Base-by-base conservation (phyloP, 257 asterid species). In the Solanum sejunctum region DNA sequence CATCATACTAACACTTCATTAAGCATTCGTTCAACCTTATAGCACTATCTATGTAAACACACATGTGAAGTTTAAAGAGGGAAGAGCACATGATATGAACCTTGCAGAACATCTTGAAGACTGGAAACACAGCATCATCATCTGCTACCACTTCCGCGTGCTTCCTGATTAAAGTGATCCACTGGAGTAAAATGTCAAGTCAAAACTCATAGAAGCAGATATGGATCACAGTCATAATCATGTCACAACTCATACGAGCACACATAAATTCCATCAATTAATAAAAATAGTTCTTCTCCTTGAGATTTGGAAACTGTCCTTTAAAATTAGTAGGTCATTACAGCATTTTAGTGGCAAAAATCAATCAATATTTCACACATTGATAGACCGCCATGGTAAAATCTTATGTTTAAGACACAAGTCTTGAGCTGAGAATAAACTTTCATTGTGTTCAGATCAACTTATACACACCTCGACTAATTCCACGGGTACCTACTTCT, bases 41-140 rank as follows among this genome's bases (percentile, higher is more conserved):
- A 45, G 81, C 26, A 73, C 1, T 21, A 21, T 21, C 21, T 20
- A 47, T 21, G 43, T 16, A 75, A 47, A 45, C 3, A 75, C 16
- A 12, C 17, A 47, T 26, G 6, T 23, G 60, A 75, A 23, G 45
- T 49, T 2, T 51, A 49, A 75, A 75, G 61, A 75, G 43, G 45
- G 61, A 75, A 75, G 61, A 23, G 23, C 82, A 15, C 9, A 16
- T 7, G 82, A 75, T 56, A 64, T 71, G 82, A 84, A 94, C 99
- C 99, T 92, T 95, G 92, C 99, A 97, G 83, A 89, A 91, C 93
- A 89, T 94, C 89, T 82, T 84, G 92, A 97, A 97, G 85, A 91
- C 86, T 26, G 94, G 91, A 86, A 93, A 89, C 69, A 95, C 87
- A 52, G 88, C 81, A 80, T 92, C 94, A 88, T 97, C 99, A 86